Conservation (phyloP, 1,139 yeast species). For the Yamadazyma friedrichii region DNA sequence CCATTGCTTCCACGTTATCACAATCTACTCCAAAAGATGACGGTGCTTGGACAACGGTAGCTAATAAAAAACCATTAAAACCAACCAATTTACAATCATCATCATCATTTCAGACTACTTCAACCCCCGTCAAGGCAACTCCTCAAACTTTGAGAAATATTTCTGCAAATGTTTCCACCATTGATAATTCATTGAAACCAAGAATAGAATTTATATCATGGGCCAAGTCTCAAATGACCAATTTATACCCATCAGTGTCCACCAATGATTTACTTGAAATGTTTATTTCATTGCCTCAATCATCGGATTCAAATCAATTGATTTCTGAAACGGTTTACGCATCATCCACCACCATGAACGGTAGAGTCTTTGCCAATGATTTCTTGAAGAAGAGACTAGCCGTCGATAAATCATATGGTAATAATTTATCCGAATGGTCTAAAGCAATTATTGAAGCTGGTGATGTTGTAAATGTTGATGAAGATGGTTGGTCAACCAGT, state of each 20-base stretch:
- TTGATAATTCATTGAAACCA: slow-evolving; percentile 30
- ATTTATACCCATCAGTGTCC: slow-evolving; percentile 71
- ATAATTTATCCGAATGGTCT: slow-evolving; percentile 64
- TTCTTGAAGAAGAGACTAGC: slow-evolving; percentile 74
- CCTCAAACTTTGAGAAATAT: slow-evolving; percentile 50
- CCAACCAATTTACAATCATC: slow-evolving; percentile 16
- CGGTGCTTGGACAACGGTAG: slow-evolving; percentile 44
- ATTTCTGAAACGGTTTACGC: slow-evolving; percentile 92
- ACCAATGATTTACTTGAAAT: slow-evolving; percentile 76
- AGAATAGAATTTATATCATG: slow-evolving; percentile 76
- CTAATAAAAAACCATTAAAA: slow-evolving; percentile 16
- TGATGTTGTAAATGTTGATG: slow-evolving; percentile 49
- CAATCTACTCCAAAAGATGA: slow-evolving; percentile 28
- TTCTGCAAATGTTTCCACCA: slow-evolving; percentile 33
- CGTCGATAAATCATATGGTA: slow-evolving; percentile 61
- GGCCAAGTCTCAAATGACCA: slow-evolving; percentile 77
- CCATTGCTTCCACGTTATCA: slow-evolving; percentile 33
- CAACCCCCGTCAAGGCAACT: slow-evolving; percentile 21
- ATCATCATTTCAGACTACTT: background rate
- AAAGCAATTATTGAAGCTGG: slow-evolving; percentile 56
- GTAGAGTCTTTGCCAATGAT: slow-evolving; percentile 89
- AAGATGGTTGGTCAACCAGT: slow-evolving; percentile 72
- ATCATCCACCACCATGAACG: slow-evolving; percentile 90
- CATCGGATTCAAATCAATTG: slow-evolving; percentile 73
- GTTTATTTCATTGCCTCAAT: slow-evolving; percentile 74